These are phyloP conservation scores for Dothiorella sarmentorum DNA, from an alignment of 2,329 filamentous ascomycete genomes.

Conservation along the genomic window DNA sequence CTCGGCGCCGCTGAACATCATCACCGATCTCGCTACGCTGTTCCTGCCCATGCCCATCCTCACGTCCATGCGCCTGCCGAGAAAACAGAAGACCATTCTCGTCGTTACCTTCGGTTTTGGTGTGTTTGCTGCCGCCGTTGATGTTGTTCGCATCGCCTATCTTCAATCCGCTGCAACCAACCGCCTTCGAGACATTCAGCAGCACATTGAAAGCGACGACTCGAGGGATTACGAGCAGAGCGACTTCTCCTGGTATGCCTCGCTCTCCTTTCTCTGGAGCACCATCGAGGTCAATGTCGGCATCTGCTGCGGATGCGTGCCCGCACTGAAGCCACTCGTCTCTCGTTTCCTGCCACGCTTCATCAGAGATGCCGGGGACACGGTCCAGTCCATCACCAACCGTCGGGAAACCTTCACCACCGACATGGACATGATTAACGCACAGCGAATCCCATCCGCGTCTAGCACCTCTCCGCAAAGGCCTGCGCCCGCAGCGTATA, in stretches of 20 bases:
- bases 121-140: conserved; percentile 81
- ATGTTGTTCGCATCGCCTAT: conserved; percentile 87
- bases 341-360: conserved; percentile 58
- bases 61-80: conserved; percentile 78
- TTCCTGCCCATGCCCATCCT: conserved; percentile 85
- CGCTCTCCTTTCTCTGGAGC: conserved; percentile 88
- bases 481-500: neutral
- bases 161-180: conserved; percentile 66
- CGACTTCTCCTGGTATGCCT: conserved; percentile 68
- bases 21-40: conserved; percentile 84
- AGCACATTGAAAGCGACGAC: conserved; percentile 27
- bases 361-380: conserved; percentile 45
- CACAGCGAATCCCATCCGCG: conserved; percentile 16
- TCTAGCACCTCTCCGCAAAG: neutral
- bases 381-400: conserved; percentile 23
- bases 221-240: conserved; percentile 41
- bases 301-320: conserved; percentile 88
- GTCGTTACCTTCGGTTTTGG: conserved; percentile 83
- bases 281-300: conserved; percentile 87
- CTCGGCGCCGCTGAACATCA: conserved; percentile 85
- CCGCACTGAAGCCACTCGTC: conserved; percentile 82
- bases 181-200: conserved; percentile 42
- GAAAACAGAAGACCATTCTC: conserved; percentile 82
- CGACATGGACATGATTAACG: conserved; percentile 12
- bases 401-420: conserved; percentile 29